phyloP scores from a whole-genome alignment of 495 filamentous ascomycete genomes.

The Opeltia flavorubescens region DNA sequence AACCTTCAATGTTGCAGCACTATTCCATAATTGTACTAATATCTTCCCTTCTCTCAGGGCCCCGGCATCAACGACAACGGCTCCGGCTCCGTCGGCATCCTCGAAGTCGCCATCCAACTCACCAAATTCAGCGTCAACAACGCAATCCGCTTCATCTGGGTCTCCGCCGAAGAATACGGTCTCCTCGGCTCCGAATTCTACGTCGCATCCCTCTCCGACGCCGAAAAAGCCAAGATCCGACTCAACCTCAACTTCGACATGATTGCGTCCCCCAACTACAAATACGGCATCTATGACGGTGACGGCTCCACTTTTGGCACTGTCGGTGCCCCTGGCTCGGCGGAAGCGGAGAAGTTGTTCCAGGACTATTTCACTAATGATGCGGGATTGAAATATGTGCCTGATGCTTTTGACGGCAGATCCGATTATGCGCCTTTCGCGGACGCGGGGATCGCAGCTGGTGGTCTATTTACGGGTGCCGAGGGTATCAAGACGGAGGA shows the following conservation, averaged over 20 bases:
- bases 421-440: conserved; percentile 60
- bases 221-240: conserved; percentile 40
- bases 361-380: conserved; percentile 39
- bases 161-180: conserved; percentile 52
- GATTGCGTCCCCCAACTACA: conserved; percentile 62
- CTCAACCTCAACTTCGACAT: conserved; percentile 71
- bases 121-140: conserved; percentile 45
- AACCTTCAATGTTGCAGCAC: conserved; percentile 22
- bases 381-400: conserved; percentile 25
- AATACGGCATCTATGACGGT: conserved; percentile 56
- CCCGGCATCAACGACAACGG: conserved; percentile 60
- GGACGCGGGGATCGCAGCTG: conserved; percentile 44
- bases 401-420: conserved; percentile 46
- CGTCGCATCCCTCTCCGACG: conserved; percentile 31
- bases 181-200: conserved; percentile 51
- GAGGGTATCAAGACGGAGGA: conserved; percentile 49
- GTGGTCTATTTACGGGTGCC: conserved; percentile 57
- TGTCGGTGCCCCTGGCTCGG: conserved; percentile 49
- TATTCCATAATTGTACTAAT: background rate
- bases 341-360: conserved; percentile 47
- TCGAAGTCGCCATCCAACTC: conserved; percentile 48
- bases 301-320: conserved; percentile 48
- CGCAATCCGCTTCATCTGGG: conserved; percentile 56
- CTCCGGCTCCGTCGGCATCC: conserved; percentile 47
- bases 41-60: conserved; percentile 8